Base-by-base conservation (phyloP, 345 rosid species). In the Chamaenerion angustifolium region DNA sequence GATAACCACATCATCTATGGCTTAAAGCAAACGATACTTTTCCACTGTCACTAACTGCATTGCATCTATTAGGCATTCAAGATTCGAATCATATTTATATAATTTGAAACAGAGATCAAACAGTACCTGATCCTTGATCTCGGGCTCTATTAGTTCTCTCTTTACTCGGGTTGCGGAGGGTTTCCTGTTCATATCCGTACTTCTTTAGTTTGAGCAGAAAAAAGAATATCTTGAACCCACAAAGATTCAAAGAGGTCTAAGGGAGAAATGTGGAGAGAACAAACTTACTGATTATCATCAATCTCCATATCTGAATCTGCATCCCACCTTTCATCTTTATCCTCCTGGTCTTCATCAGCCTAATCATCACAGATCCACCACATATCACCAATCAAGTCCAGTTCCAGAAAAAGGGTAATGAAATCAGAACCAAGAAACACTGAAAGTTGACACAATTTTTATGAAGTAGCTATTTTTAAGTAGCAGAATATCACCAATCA, bases 291-390 rank as follows among this genome's bases (percentile, higher is more conserved):
- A 23, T 80, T 92, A 48, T 74, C 77, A 60, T 82, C 84, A 56
- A 76, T 65, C 56, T 83, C 93, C 85, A 82, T 86, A 62, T 86
- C 86, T 8, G 86, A 82, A 71, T 82, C 88, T 4, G 68, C 77
- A 67, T 78, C 88, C 80, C 76, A 82, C 70, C 88, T 86, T 72
- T 73, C 84, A 71, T 86, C 93, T 11, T 66, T 76, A 71, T 78
- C 93, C 25, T 78, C 88, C 65, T 76, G 82, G 65, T 86, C 93
- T 75, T 86, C 95, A 49, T 79, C 80, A 10, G 64, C 84, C 95
- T 86, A 69, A 45, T 55, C 57, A 56, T 54, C 56, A 16, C 46
- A 45, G 25, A 21, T 21, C 25, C 25, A 21, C 25, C 2, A 21
- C 25, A 21, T 21, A 21, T 21, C 25, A 21, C 3, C 25, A 21